phyloP scores from a whole-genome alignment of 352 stramenopile genomes.

The Globisporangium apiculatum region DNA sequence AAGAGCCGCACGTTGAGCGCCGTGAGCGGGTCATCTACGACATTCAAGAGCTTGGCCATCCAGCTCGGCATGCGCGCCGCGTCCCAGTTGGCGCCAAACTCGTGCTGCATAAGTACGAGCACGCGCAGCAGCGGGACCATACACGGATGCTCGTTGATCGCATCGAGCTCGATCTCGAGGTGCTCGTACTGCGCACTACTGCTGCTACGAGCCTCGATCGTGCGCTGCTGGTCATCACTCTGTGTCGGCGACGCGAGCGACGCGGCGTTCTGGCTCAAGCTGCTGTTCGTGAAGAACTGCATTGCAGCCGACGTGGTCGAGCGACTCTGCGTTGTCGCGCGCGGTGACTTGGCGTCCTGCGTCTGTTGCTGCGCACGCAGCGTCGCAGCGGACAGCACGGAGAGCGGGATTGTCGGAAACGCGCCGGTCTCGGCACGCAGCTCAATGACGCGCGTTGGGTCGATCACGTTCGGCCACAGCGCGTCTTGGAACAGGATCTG shows the following conservation, averaged over 20 bases:
- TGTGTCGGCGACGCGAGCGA: slow-evolving; percentile 6
- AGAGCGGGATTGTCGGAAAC: slow-evolving; percentile 50
- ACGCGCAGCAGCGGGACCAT: slow-evolving; percentile 68
- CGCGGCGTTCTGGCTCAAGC: slow-evolving; percentile 42
- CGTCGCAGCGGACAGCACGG: slow-evolving; percentile 31
- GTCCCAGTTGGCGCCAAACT: slow-evolving; percentile 56
- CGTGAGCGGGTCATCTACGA: slow-evolving; percentile 29
- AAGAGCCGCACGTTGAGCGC: slow-evolving; percentile 63
- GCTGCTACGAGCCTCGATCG: neutral
- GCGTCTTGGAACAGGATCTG: slow-evolving; percentile 76
- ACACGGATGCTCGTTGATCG: slow-evolving; percentile 64
- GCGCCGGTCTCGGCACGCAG: slow-evolving; percentile 42
- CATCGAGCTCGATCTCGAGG: slow-evolving; percentile 69
- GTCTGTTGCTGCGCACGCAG: slow-evolving; percentile 24
- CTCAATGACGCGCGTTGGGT: slow-evolving; percentile 29
- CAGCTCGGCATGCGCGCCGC: slow-evolving; percentile 52
- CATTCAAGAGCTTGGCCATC: slow-evolving; percentile 71
- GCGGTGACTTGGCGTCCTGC: slow-evolving; percentile 8
- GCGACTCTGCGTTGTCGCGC: too few species aligned
- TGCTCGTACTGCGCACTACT: slow-evolving; percentile 19
- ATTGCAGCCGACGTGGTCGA: slow-evolving; percentile 20
- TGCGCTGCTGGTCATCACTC: slow-evolving; percentile 16
- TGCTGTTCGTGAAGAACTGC: slow-evolving; percentile 71
- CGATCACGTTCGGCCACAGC: slow-evolving; percentile 66
- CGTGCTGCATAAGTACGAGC: slow-evolving; percentile 68